Evolutionary conservation across 2,329 filamentous ascomycete genomes (phyloP), one percentile per base, ranked within the genome.

Genomic region (Sarocladiaceae sp.): DNA sequence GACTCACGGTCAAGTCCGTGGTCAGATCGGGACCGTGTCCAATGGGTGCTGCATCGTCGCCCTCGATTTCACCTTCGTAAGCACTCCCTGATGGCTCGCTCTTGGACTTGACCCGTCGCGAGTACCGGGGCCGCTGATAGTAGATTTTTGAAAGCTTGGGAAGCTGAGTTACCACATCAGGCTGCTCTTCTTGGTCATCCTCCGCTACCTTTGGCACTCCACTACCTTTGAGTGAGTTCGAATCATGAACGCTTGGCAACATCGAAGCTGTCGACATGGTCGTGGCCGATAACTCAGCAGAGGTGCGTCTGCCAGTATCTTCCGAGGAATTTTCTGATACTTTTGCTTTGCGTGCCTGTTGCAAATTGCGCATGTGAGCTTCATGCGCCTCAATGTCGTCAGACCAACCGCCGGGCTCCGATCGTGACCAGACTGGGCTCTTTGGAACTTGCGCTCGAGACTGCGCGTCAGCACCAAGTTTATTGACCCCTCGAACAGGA

Each of bases 41-140:
- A 20, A 17, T 17, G 5, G 4, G 5, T 20, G 10, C 26, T 25
- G 12, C 22, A 10, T 54, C 48, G 11, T 59, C 53, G 23, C 58
- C 59, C 25, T 55, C 55, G 10, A 17, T 11, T n/a, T 33, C 44
- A 18, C 5, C 13, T 3, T 48, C 26, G 15, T 10, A 22, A 17
- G 26, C 17, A 33, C 6, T 20, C 4, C 26, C n/a, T 18, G 44
- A 62, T 28, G 73, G 72, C 58, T 78, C 74, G 55, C 75, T 78
- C 58, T 71, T 76, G 44, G 73, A 76, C 54, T 77, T 71, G 20
- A 71, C 64, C 33, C 73, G 67, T n/a, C 73, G 67, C 44, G 70
- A 74, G 54, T 76, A 75, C 25, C 62, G 62, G 11, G 69, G 69
- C 17, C 60, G 56, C 44, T 66, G 69, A 42, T 65, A 62, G 36